Base-by-base conservation (phyloP, 371 early-diverging fungal species). In the Apophysomyces trapeziformis region DNA sequence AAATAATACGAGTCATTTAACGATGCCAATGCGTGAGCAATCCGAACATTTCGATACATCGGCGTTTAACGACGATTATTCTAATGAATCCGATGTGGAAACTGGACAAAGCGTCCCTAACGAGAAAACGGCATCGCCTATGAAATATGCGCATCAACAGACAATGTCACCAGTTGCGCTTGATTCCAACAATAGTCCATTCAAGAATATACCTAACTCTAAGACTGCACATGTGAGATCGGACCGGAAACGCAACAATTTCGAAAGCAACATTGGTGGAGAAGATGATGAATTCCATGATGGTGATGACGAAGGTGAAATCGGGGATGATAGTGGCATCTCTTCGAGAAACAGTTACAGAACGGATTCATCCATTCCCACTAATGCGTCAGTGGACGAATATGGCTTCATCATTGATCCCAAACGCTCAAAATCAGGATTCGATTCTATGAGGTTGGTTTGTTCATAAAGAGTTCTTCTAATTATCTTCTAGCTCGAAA, bases 351-450 rank as follows among this genome's bases (percentile, higher is more conserved):
- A 38, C 11, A 60, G 37, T 11, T 50, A 50, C 38, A 57, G 46
- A 38, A 50, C 57, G 36, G 32, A 58, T 21, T 39, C 60, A 38
- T 38, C 41, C 12, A 43, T 46, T 8, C 39, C 38, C 56, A 46
- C 18, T 9, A 66, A 45, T 56, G 47, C 41, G 13, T 39, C 70
- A 14, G 72, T 83, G 6, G 85, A 86, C 60, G 81, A 85, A 63
- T 85, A 83, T 67, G 90, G 90, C 1, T 88, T 90, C 58, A 69
- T 88, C n/a, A 63, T 74, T 58, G 72, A 76, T 43, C 63, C 76
- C 50, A 58, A 61, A 16, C 61, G 45, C 35, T 58, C 63, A 44
- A 61, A 39, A 57, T 32, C 54, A 6, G 39, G 32, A 3, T 59
- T 43, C 44, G 61, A 45, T 43, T 61, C 72, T 21, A 67, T 70